A percentile compares a stretch with the other conserved stretches of the same genome.
Conservation (phyloP, 2,329 filamentous ascomycete species). For the Amphichorda felina region DNA sequence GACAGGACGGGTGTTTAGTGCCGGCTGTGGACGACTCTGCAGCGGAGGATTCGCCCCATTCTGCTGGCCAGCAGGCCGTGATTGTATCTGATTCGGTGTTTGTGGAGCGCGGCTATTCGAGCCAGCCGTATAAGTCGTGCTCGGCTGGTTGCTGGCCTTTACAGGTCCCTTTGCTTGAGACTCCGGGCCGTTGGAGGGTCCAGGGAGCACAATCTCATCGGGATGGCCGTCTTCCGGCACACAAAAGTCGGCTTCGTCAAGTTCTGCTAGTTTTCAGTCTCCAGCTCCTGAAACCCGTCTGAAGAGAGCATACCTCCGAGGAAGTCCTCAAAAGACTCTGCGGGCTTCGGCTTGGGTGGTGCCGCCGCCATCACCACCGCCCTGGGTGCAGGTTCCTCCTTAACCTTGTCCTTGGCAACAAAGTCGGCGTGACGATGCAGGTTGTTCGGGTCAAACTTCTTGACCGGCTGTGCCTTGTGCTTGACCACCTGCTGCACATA, state of each 20-base stretch:
- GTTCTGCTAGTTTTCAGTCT: conserved; percentile 38
- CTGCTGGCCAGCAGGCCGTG: not conserved
- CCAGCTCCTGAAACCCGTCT: conserved; percentile 21
- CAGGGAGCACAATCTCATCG: conserved; percentile 56
- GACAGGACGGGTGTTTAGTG: too few species aligned
- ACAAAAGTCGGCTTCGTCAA: conserved; percentile 68
- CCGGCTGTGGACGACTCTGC: conserved; percentile 1
- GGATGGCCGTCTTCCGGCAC: conserved; percentile 59
- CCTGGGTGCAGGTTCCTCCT: conserved; percentile 8
- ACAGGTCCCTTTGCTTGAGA: conserved; percentile 6
- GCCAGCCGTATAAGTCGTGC: not conserved
- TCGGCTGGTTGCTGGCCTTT: not conserved
- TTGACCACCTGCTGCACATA: conserved; percentile 85
- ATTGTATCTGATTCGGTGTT: conserved; percentile 17
- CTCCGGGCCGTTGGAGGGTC: conserved; percentile 7
- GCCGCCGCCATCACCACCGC: not conserved
- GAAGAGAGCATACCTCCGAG: conserved; percentile 32
- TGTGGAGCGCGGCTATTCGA: conserved; percentile 13
- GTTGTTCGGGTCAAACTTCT: conserved; percentile 66
- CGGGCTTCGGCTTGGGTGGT: conserved; percentile 14
- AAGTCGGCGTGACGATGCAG: conserved; percentile 75
- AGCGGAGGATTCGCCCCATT: not conserved
- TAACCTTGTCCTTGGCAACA: conserved; percentile 42
- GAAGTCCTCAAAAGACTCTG: conserved; percentile 39
- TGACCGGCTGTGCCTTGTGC: conserved; percentile 62